Base-by-base conservation (phyloP, 306 rosid species). In the Trichosanthes cucumerina region DNA sequence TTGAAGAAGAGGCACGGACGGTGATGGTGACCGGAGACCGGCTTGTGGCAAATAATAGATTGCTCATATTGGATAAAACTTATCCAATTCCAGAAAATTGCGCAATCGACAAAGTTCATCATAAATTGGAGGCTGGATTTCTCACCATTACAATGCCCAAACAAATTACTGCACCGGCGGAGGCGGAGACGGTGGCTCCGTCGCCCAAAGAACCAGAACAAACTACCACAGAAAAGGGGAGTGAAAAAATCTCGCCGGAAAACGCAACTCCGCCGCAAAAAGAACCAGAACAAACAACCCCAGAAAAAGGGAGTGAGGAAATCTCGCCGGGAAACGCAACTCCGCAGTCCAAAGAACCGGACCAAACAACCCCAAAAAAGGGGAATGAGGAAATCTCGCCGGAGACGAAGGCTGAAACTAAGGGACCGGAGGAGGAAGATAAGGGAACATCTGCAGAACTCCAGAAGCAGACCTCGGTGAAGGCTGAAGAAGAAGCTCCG, bases 131-230 rank as follows among this genome's bases (percentile, higher is more conserved):
- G 12, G 23, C 41, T 11, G 68, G 68, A 41, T 8, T 56, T 36
- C 66, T 76, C 36, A 39, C 36, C 49, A 76, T 76, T 53, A 54
- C 79, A 76, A 76, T 76, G 53, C 79, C 68, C 36, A 76, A 76
- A 72, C 41, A 24, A 46, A 46, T 15, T 28, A 6, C 72, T 0
- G 21, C 13, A 33, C 43, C 10, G 26, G 47, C 9, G 66, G 38
- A 46, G 21, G 23, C 6, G 71, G 46, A 2, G 13, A 41, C 26
- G 72, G 72, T 9, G 26, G 72, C 13, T 14, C 24, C 72, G 38
- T 24, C 44, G 4, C 43, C 6, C 34, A 58, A 23, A 7, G 34
- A 58, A 21, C 24, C 60, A n/a, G 60, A 56, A 7, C 60, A 56
- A 56, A 24, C 60, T 7, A 1, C 26, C 47, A 3, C 33, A 4